A percentile compares a stretch with the other conserved stretches of the same genome.
Conservation (phyloP, 2,329 filamentous ascomycete genomes). For the Blumeria graminis region DNA sequence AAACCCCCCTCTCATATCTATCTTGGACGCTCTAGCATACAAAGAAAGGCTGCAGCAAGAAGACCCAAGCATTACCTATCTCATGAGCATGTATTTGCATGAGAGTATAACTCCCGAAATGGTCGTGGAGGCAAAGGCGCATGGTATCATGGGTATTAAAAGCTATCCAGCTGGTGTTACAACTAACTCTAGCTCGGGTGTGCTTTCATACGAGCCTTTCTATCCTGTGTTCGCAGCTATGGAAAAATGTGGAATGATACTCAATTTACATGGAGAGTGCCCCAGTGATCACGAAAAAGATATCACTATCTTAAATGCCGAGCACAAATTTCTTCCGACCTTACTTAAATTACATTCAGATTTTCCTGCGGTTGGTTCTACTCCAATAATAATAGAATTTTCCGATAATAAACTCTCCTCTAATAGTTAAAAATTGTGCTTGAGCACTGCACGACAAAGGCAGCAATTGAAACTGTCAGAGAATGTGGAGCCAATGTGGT, state of each 20-base stretch:
- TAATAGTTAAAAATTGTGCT: constrained; percentile 37
- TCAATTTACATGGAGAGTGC: constrained; percentile 88
- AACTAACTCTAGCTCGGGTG: constrained; percentile 43
- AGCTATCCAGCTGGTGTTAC: constrained; percentile 30
- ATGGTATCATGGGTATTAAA: constrained; percentile 13
- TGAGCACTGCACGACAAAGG: constrained; percentile 73
- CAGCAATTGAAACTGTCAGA: constrained; percentile 54
- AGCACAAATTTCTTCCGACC: constrained; percentile 59
- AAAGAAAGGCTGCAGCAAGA: constrained; percentile 32
- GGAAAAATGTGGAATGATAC: constrained; percentile 58
- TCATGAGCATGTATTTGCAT: constrained; percentile 41
- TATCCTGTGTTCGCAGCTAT: constrained; percentile 71
- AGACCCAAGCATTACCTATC: constrained; percentile 37
- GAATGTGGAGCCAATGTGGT: constrained; percentile 56
- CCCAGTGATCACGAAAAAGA: constrained; percentile 19
- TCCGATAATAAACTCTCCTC: not conserved
- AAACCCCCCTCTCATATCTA: constrained; percentile 35
- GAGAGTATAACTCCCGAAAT: constrained; percentile 11
- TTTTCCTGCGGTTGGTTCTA: constrained; percentile 32
- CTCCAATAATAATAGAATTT: not conserved
- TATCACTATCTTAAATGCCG: constrained; percentile 40
- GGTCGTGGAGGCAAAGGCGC: constrained; percentile 10
- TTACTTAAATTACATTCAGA: constrained; percentile 44
- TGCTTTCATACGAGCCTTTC: constrained; percentile 44
- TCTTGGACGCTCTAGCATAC: constrained; percentile 40